Evolutionary conservation across 495 filamentous ascomycete species (phyloP).

Genomic region (Daldinia grandis): DNA sequence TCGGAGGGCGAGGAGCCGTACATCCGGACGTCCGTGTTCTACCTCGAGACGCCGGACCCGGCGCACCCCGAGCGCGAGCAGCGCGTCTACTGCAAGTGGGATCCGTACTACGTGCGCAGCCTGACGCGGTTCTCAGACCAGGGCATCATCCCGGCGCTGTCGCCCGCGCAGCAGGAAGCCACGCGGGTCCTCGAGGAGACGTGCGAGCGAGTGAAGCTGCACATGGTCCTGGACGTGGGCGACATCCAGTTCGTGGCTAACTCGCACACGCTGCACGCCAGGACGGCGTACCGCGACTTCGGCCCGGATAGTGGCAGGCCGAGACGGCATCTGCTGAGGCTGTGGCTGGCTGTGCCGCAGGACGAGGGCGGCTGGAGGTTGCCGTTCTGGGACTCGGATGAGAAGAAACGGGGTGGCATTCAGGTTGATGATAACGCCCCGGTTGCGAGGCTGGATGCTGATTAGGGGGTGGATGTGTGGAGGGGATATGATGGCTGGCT

Average conservation of each 20-base stretch:
- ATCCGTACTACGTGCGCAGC: conserved; percentile 79
- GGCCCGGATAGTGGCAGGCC: conserved; percentile 60
- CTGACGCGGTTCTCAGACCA: conserved; percentile 70
- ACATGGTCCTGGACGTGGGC: conserved; percentile 81
- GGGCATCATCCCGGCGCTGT: conserved; percentile 73
- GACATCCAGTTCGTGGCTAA: conserved; percentile 83
- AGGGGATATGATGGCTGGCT: conserved; percentile 3
- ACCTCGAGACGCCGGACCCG: conserved; percentile 65
- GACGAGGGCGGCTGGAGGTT: conserved; percentile 84
- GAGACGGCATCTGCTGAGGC: conserved; percentile 78
- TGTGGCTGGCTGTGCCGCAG: conserved; percentile 86
- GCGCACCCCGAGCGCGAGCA: conserved; percentile 41
- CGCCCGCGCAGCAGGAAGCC: conserved; percentile 69
- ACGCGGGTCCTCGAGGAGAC: conserved; percentile 71
- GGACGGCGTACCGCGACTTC: conserved; percentile 74
- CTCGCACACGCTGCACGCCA: conserved; percentile 72
- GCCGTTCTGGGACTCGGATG: conserved; percentile 79
- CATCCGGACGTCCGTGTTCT: conserved; percentile 77
- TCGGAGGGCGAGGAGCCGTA: conserved; percentile 77
- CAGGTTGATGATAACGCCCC: conserved; percentile 83
- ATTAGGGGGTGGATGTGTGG: conserved; percentile 23
- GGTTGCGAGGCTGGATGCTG: conserved; percentile 45
- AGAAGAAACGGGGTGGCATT: conserved; percentile 87
- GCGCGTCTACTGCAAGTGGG: conserved; percentile 70
- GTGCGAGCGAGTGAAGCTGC: conserved; percentile 69